Percentiles rank a stretch among this genome's conserved stretches.
phyloP scores from a whole-genome alignment of 2,329 filamentous ascomycete genomes.

The Fusarium virguliforme region DNA sequence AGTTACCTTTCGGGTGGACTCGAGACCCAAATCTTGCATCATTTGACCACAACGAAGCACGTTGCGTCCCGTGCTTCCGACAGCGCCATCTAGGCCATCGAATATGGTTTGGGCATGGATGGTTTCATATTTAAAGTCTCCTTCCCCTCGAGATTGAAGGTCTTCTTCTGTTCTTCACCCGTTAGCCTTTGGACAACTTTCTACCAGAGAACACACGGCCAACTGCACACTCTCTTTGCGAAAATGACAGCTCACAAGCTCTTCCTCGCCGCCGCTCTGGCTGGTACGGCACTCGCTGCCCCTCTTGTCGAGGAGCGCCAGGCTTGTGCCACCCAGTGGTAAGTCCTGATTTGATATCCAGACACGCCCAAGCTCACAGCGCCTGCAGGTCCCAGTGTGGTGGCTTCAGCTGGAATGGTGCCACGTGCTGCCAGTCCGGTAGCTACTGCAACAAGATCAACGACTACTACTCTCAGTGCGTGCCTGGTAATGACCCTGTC shows the following conservation, averaged over 20 bases:
- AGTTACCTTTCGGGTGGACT: neutral
- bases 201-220: neutral
- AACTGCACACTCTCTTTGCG: slow-evolving; percentile 9
- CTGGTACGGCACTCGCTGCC: slow-evolving; percentile 56
- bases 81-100: neutral
- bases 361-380: neutral
- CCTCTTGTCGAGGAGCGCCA: slow-evolving; percentile 56
- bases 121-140: neutral
- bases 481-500: slow-evolving; percentile 34
- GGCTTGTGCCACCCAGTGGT: slow-evolving; percentile 48
- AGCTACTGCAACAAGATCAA: slow-evolving; percentile 48
- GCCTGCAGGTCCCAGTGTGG: slow-evolving; percentile 61
- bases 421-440: slow-evolving; percentile 60
- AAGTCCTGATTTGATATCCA: accelerated
- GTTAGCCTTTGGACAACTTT: slow-evolving; percentile 6
- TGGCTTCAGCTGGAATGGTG: slow-evolving; percentile 61
- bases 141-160: neutral
- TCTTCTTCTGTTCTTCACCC: neutral
- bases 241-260: slow-evolving; percentile 39
- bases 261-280: slow-evolving; percentile 40
- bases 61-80: slow-evolving; percentile 5
- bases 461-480: slow-evolving; percentile 48
- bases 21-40: neutral
- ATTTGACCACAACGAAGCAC: neutral
- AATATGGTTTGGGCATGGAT: neutral